Evolutionary conservation across 495 filamentous ascomycete genomes (phyloP).

Genomic region (Chaetomium tenue): DNA sequence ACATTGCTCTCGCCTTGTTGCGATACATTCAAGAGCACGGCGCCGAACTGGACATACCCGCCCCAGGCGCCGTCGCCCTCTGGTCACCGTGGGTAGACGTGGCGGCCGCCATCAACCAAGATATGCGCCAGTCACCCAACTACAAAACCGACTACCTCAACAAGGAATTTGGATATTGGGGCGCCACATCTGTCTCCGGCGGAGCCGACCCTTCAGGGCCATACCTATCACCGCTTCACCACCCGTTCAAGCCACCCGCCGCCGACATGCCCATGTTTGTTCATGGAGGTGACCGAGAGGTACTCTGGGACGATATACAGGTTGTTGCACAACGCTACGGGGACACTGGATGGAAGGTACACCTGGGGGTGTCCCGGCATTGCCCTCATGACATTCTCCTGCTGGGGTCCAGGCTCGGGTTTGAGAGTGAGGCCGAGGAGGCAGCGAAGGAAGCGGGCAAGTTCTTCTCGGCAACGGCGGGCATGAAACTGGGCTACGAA

Average conservation of each 20-base stretch:
- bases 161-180: constrained; percentile 27
- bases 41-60: constrained; percentile 20
- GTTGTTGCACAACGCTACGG: constrained; percentile 17
- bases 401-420: constrained; percentile 29
- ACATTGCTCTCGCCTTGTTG: constrained; percentile 43
- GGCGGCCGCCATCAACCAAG: constrained; percentile 4
- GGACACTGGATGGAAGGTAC: constrained; percentile 25
- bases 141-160: constrained; percentile 31
- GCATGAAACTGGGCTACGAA: not conserved
- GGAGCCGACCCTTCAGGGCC: constrained; percentile 13
- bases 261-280: constrained; percentile 24
- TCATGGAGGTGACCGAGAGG: constrained; percentile 22
- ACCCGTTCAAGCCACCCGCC: constrained; percentile 24
- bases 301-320: constrained; percentile 25
- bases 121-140: constrained; percentile 23
- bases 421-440: constrained; percentile 25
- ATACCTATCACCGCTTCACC: constrained; percentile 23
- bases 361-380: constrained; percentile 19
- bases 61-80: constrained; percentile 23
- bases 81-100: constrained; percentile 36
- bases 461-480: constrained; percentile 10
- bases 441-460: constrained; percentile 18
- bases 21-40: constrained; percentile 37
- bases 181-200: constrained; percentile 18
- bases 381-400: constrained; percentile 34